Conservation (phyloP, 805 yeast species). For the Metschnikowia drakensbergensis region DNA sequence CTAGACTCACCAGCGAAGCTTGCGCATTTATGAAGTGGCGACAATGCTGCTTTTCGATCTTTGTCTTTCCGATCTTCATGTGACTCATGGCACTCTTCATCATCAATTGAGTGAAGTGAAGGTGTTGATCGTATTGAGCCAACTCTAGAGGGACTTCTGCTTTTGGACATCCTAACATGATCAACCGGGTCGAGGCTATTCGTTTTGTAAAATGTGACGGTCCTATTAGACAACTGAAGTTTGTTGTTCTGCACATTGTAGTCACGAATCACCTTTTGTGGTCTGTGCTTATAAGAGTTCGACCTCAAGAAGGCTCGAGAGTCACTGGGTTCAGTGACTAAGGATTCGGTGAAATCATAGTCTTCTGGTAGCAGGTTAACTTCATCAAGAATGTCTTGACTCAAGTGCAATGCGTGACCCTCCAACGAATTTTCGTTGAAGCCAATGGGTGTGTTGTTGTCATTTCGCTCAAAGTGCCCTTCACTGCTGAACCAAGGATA, state of each 20-base stretch:
- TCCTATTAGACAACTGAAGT: conserved; percentile 35
- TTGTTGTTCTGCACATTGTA: conserved; percentile 26
- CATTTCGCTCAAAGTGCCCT: conserved; percentile 19
- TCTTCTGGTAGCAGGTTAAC: conserved; percentile 36
- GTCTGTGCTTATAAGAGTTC: conserved; percentile 38
- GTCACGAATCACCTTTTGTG: conserved; percentile 26
- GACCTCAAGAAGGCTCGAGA: conserved; percentile 26
- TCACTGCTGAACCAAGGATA: conserved; percentile 33
- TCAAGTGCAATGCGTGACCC: conserved; percentile 13
- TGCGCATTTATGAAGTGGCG: not conserved
- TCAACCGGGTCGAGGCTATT: conserved; percentile 18
- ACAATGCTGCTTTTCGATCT: not conserved
- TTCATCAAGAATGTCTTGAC: conserved; percentile 33
- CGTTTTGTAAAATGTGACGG: conserved; percentile 40
- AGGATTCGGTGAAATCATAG: conserved; percentile 34
- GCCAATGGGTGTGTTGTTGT: not conserved
- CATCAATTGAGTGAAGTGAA: conserved; percentile 26
- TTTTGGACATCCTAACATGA: conserved; percentile 8
- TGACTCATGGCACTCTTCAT: conserved; percentile 17
- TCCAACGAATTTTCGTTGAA: conserved; percentile 2
- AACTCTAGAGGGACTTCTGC: conserved; percentile 25
- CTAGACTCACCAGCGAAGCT: not conserved
- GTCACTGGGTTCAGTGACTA: not conserved
- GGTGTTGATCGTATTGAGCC: conserved; percentile 28
- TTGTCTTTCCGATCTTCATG: conserved; percentile 19